Evolutionary conservation across 176 grass and related monocot species (phyloP), one percentile per base, ranked within the genome.

Genomic region (Carex littledalei): DNA sequence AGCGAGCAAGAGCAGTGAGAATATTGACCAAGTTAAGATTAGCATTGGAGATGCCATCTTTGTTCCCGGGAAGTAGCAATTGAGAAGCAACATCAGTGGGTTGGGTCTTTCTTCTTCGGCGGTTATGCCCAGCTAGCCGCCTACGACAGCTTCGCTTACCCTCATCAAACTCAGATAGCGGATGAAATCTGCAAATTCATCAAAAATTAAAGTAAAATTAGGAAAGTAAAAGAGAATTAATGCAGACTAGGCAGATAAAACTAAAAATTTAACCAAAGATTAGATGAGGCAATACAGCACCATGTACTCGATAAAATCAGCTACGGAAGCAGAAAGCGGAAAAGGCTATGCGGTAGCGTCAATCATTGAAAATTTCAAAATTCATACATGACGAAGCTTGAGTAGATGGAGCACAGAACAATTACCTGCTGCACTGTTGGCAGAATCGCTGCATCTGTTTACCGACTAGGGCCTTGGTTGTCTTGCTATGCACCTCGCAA

Each of bases 371-470:
- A 63, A 24, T 63, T 63, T 67, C 13, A 43, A 63, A 70, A 67
- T 3, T 58, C 64, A 56, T 45, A 6, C 63, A 58, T 41, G 13
- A 43, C n/a, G 39, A 79, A 35, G n/a, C 1, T 35, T 45, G 63
- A 81, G 72, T 53, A 78, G 59, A 85, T 2, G 15, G 16, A 37
- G 29, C 66, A 63, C 11, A 62, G 31, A 55, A 63, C 81, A 34
- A 88, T 88, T 93, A 99, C 93, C 97, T 96, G 88, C 97, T 96
- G 62, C 93, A 96, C 91, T 99, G 97, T 78, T 99, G 97, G 84
- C 97, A 99, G 91, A 96, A 96, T 58, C 93, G 92, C 91, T 99
- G 93, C 87, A 95, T 94, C 88, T 92, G 97, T 83, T 85, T 92
- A 43, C 78, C 93, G 8, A 99, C 97, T 7, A 99, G 84, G 5